Evolutionary conservation across 2,329 filamentous ascomycete genomes (phyloP).

Genomic region (Daldinia sp.): DNA sequence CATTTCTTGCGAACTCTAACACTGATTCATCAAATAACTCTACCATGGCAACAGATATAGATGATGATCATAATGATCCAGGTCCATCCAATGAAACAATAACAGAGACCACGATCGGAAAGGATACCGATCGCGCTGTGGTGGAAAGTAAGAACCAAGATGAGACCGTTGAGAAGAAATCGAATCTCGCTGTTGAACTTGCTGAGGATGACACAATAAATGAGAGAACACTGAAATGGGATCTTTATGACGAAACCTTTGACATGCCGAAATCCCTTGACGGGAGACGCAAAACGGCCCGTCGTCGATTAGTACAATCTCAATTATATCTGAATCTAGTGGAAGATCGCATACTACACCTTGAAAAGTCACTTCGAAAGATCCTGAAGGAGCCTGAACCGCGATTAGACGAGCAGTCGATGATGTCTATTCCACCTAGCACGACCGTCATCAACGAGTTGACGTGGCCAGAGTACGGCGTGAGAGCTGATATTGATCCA

Average conservation of each 20-base stretch:
- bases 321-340: neutral
- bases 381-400: neutral
- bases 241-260: neutral
- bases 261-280: neutral
- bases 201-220: neutral
- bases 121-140: neutral
- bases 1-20: neutral
- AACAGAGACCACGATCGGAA: neutral
- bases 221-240: neutral
- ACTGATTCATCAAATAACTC: neutral
- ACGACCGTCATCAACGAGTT: neutral
- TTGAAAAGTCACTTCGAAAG: constrained; percentile 1
- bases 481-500: neutral
- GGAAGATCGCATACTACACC: neutral
- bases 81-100: neutral
- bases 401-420: neutral
- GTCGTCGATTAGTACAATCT: neutral
- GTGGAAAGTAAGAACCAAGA: neutral
- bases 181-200: neutral
- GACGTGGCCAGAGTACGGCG: constrained; percentile 1
- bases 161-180: neutral
- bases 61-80: neutral
- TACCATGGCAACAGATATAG: constrained; percentile 1
- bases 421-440: neutral
- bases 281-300: neutral